These are phyloP conservation scores for Juglanconis juglandina DNA, from an alignment of 2,329 filamentous ascomycete genomes.

Conservation along the genomic window DNA sequence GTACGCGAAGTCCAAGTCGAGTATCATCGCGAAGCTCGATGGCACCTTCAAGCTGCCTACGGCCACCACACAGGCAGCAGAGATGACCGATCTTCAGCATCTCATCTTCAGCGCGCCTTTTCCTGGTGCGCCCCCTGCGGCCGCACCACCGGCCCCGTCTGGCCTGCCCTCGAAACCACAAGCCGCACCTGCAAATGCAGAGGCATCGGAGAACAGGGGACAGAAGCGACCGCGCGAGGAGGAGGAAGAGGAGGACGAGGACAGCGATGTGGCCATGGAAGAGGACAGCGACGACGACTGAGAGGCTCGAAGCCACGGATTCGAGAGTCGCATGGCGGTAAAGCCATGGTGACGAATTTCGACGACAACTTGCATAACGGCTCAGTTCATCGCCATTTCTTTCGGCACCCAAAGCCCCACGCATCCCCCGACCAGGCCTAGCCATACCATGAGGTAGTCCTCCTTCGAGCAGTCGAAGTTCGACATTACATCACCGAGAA, in stretches of 20 bases:
- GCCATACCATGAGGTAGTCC: conserved; percentile 81
- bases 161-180: conserved; percentile 48
- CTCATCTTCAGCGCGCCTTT: conserved; percentile 72
- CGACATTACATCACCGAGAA: conserved; percentile 77
- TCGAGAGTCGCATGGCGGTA: background rate
- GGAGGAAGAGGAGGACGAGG: conserved; percentile 61
- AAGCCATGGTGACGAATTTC: background rate
- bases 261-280: conserved; percentile 62
- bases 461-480: conserved; percentile 58
- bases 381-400: conserved; percentile 53
- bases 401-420: conserved; percentile 76
- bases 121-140: conserved; percentile 45
- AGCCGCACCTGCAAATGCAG: conserved; percentile 47
- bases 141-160: conserved; percentile 34
- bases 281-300: conserved; percentile 71
- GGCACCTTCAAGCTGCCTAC: conserved; percentile 77
- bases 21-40: conserved; percentile 85
- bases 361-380: conserved; percentile 10
- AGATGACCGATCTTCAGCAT: conserved; percentile 71
- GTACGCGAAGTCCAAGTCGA: conserved; percentile 86
- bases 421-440: conserved; percentile 78
- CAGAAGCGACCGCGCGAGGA: conserved; percentile 72
- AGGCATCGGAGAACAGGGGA: conserved; percentile 53
- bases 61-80: conserved; percentile 49
- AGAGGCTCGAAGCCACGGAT: conserved; percentile 19